Base-by-base conservation (phyloP, 1,284 basidiomycete genomes). In the Malassezia slooffiae region DNA sequence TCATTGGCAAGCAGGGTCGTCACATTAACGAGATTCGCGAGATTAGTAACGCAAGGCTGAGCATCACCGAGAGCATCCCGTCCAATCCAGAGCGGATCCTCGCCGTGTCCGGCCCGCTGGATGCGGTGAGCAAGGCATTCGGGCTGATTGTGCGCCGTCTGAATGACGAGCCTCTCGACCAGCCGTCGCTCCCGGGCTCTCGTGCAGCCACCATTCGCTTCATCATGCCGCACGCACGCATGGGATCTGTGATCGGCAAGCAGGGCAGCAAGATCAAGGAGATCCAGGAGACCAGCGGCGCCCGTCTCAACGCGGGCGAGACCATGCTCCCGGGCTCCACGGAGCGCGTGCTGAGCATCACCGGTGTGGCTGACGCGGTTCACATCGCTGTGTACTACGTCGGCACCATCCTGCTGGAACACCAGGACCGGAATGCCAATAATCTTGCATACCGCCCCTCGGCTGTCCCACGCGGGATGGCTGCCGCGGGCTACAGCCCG, bases 311-410 rank as follows among this genome's bases (percentile, higher is more conserved):
- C 64, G 93, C 93, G 6, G 89, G 85, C 59, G 93, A 97, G 71
- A 84, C 88, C 32, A 93, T 97, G 89, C 78, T 99, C 21, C 91
- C 93, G 3, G 89, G 88, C 11, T 93, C 88, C n/a, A 97, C 93
- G 11, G 93, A 99, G 36, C 54, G 55, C 10, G 87, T 97, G 19
- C 76, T 99, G 45, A 93, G 87, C 55, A 90, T 97, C 35, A 89
- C 90, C 27, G 93, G 93, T 43, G 93, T 99, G 31, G 93, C 93
- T n/a, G 93, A 99, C 71, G 93, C 93, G 15, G 90, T 99, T 46
- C 93, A 99, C 72, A 99, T 99, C 56, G 93, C 93, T 22, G 95
- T 93, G 5, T 97, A 95, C 74, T 96, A 97, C 70, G 90, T 96
- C 50, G 90, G 90, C 40, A 91, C 88, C 55, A 93, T 95, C 57